Evolutionary conservation across 1,139 yeast species (phyloP).

Genomic region (Saccharomycopsis hybrid): DNA sequence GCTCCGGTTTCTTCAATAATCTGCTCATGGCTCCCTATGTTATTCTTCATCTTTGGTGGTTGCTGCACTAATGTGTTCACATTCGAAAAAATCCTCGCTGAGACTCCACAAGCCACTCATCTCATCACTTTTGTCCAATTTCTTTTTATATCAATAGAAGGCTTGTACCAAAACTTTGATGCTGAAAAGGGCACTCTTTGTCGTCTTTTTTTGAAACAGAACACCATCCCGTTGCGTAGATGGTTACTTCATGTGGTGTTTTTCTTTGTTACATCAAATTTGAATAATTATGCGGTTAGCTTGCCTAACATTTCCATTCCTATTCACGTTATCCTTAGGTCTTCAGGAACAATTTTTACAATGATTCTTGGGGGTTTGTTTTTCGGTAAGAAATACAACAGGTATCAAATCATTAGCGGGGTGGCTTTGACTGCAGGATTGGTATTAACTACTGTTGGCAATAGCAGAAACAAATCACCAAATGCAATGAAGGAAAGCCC

Average conservation of each 20-base stretch:
- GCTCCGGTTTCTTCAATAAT: too few species aligned
- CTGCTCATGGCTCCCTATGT: slow-evolving; percentile 19
- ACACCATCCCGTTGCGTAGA: slow-evolving; percentile 42
- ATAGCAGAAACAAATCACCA: background rate
- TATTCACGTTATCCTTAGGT: slow-evolving; percentile 59
- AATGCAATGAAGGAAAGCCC: background rate
- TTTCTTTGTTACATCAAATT: slow-evolving; percentile 45
- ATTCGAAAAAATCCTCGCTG: slow-evolving; percentile 46
- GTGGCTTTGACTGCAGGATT: slow-evolving; percentile 51
- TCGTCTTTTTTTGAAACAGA: slow-evolving; percentile 26
- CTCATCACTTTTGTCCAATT: slow-evolving; percentile 59
- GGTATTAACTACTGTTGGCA: slow-evolving; percentile 40
- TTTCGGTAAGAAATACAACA: slow-evolving; percentile 41
- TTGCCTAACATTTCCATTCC: slow-evolving; percentile 54
- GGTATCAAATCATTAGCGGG: slow-evolving; percentile 44
- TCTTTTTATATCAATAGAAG: slow-evolving; percentile 43
- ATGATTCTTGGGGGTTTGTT: slow-evolving; percentile 49
- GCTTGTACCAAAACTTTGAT: slow-evolving; percentile 35
- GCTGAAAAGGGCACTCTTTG: slow-evolving; percentile 19
- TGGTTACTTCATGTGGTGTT: slow-evolving; percentile 45
- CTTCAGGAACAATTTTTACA: slow-evolving; percentile 58
- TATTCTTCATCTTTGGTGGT: slow-evolving; percentile 52
- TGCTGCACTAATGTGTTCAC: slow-evolving; percentile 67
- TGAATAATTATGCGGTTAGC: slow-evolving; percentile 55
- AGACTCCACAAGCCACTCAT: slow-evolving; percentile 38